A percentile compares a stretch with the other conserved stretches of the same genome.
Evolutionary conservation across 139 green algal genomes (phyloP).

Genomic region (Spirogloea muscicola): DNA sequence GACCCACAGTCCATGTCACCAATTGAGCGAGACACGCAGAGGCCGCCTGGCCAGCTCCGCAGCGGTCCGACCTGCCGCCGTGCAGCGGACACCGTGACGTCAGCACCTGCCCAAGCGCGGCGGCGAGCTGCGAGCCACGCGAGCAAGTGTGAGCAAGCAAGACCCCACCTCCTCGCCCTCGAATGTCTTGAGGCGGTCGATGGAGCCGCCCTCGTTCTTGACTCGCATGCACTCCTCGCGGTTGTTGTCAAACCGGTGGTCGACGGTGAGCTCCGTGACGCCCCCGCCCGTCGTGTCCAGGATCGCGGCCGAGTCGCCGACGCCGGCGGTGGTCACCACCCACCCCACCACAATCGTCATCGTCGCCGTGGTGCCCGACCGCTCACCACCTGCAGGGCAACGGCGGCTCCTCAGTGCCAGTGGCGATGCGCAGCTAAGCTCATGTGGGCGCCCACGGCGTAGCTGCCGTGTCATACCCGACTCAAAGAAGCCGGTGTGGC

Average conservation of each 20-base stretch:
- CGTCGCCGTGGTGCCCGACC: constrained; percentile 59
- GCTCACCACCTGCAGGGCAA: constrained; percentile 6
- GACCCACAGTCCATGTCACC: constrained; percentile 82
- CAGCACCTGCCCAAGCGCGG: not conserved
- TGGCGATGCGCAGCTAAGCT: too few relatives aligned
- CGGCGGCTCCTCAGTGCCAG: too few relatives aligned
- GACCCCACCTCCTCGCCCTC: too few relatives aligned
- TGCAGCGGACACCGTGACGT: not conserved
- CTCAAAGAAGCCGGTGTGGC: constrained; percentile 14
- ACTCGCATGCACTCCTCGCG: constrained; percentile 8
- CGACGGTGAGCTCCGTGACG: constrained; percentile 45
- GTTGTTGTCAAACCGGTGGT: constrained; percentile 57
- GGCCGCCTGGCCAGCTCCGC: constrained; percentile 82
- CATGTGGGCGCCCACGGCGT: too few relatives aligned
- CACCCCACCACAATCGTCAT: constrained; percentile 62
- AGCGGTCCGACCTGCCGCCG: constrained; percentile 73
- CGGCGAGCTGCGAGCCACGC: not conserved
- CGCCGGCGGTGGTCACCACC: constrained; percentile 75
- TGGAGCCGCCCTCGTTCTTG: not conserved
- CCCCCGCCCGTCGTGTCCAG: constrained; percentile 65
- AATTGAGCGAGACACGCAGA: constrained; percentile 78
- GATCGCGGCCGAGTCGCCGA: constrained; percentile 78
- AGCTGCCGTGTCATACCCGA: too few relatives aligned
- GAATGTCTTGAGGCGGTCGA: too few relatives aligned
- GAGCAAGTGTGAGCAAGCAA: not conserved